Base-by-base conservation (phyloP, 352 stramenopile genomes). In the Phytophthora ramorum region DNA sequence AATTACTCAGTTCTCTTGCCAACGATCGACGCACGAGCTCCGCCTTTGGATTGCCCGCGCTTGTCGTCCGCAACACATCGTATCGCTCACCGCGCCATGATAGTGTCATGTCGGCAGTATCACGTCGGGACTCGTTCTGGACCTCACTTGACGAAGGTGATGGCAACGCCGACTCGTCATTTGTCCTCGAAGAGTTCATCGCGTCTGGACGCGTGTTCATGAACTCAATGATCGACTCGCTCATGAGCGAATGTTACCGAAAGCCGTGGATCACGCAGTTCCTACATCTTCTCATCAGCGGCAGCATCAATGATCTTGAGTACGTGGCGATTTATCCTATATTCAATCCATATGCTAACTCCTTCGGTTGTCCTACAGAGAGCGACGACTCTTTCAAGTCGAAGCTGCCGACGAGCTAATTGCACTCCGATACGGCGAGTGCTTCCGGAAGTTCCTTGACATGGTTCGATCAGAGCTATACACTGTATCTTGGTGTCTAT, bases 201-300 rank as follows among this genome's bases (percentile, higher is more conserved):
- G 78, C 78, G 10, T 90, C 86, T 3, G 85, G 85, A 9, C 80
- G 83, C 9, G 83, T 94, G 41, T 92, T 86, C 55, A 81, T 91
- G 76, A 85, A 88, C 58, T 87, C 75, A 19, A 85, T 91, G 55
- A 51, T 94, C 19, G 82, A 94, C 24, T 79, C 74, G 30, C 78
- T 94, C 4, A 75, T 94, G 71, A 94, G 83, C 46, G 85, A 94
- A 56, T 90, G 83, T 50, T 94, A 94, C 28, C 77, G 82, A 26
- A 92, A 91, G 28, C 80, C 82, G 16, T 91, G 81, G 75, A 86
- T 92, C 75, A 84, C 75, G 1, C 77, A 83, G 59, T 88, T 92
- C 28, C 52, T 94, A 5, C 73, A 89, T 35, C 28, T 89, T 3
- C 69, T 94, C 24, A 75, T 92, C 45, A 86, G 88, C 61, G 85